These are phyloP conservation scores for Boletus sp. DNA, from an alignment of 768 basidiomycete genomes.

Conservation along the genomic window DNA sequence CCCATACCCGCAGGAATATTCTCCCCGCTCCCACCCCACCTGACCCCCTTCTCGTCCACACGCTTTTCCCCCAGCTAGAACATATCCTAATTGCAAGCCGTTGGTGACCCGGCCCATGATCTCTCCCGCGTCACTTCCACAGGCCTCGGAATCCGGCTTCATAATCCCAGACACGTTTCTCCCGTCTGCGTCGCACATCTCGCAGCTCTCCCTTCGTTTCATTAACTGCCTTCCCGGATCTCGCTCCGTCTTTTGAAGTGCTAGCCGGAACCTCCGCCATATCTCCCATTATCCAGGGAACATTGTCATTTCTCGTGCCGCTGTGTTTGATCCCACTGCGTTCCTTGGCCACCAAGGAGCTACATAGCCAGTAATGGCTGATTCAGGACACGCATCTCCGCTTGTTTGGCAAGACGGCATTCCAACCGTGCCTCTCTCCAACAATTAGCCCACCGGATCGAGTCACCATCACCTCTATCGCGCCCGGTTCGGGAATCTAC, in stretches of 20 bases:
- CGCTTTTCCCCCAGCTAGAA: neutral
- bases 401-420: neutral
- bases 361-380: neutral
- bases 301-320: neutral
- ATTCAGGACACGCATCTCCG: neutral
- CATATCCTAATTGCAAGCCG: too few species aligned
- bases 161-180: neutral
- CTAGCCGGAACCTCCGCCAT: conserved; percentile 3
- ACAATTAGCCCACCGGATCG: conserved; percentile 10
- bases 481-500: conserved; percentile 5
- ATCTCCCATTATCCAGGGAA: conserved; percentile 1
- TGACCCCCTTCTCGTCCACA: neutral
- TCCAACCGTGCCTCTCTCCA: neutral
- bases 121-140: conserved; percentile 3
- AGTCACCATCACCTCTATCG: neutral
- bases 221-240: conserved; percentile 10
- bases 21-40: neutral
- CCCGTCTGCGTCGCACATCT: conserved; percentile 7
- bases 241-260: neutral
- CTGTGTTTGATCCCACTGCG: neutral
- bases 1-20: neutral
- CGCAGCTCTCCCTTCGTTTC: neutral
- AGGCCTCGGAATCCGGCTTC: conserved; percentile 1
- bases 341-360: neutral
- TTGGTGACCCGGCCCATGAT: too few species aligned